These are phyloP conservation scores for Helotiales sp. DNA, from an alignment of 2,329 filamentous ascomycete species.

Conservation along the genomic window DNA sequence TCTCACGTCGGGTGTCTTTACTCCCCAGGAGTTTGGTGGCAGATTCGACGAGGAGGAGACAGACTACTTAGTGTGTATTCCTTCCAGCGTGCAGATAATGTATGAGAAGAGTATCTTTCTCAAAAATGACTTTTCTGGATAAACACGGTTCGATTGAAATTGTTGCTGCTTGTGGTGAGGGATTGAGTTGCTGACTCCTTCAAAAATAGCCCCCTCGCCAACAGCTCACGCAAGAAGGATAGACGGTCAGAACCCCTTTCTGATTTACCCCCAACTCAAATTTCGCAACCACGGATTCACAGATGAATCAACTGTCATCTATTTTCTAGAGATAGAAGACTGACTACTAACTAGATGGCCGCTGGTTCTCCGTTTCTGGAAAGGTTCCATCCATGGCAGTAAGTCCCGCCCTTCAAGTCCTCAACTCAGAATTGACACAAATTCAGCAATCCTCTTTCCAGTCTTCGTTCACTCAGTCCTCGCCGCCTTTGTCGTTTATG, in stretches of 20 bases:
- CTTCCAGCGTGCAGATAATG: neutral
- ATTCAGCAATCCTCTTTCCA: slow-evolving; percentile 56
- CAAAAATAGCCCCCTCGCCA: slow-evolving; percentile 36
- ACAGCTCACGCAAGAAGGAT: slow-evolving; percentile 40
- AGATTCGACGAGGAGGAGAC: slow-evolving; percentile 22
- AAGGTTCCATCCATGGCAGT: slow-evolving; percentile 63
- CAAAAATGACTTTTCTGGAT: neutral
- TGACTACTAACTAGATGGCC: slow-evolving; percentile 55
- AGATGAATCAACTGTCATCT: neutral
- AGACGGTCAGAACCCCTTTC: slow-evolving; percentile 33
- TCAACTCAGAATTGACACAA: neutral
- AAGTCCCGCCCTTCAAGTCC: slow-evolving; percentile 6
- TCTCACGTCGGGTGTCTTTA: slow-evolving; percentile 32
- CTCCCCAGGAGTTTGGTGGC: slow-evolving; percentile 30
- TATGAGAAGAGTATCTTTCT: neutral
- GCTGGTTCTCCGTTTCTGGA: slow-evolving; percentile 66
- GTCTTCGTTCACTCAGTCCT: slow-evolving; percentile 62
- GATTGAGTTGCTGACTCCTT: slow-evolving; percentile 20
- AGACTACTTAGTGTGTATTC: slow-evolving; percentile 27
- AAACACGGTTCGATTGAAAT: neutral
- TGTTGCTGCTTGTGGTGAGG: no score
- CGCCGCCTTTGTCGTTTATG: slow-evolving; percentile 61
- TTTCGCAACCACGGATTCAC: neutral
- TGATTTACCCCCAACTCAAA: neutral
- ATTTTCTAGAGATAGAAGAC: neutral